A percentile compares a stretch with the other conserved stretches of the same genome.
Conservation (phyloP, 768 basidiomycete species). For the Lanmaoa rubissima region DNA sequence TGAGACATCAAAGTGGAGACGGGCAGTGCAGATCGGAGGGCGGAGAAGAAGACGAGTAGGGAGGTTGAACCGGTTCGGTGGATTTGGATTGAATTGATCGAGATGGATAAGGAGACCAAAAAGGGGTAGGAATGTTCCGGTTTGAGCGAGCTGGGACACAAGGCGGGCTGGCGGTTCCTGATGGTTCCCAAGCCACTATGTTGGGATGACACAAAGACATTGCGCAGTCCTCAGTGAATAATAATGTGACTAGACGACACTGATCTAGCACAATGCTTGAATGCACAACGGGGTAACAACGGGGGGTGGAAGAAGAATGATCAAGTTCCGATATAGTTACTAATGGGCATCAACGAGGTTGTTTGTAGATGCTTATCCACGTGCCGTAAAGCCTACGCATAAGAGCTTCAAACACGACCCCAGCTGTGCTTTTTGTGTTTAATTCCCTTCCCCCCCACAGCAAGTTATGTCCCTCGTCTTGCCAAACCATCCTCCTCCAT, state of each 20-base stretch:
- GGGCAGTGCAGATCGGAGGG: constrained; percentile 16
- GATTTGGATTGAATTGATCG: constrained; percentile 18
- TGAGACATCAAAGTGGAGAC: constrained; percentile 2
- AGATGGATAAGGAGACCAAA: constrained; percentile 23
- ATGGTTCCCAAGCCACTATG: constrained; percentile 29
- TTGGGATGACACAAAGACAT: background rate
- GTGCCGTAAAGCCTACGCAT: constrained; percentile 35
- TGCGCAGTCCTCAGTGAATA: background rate
- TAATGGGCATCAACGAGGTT: constrained; percentile 31
- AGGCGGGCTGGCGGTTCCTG: constrained; percentile 27
- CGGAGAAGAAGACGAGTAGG: background rate
- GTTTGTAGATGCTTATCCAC: constrained; percentile 37
- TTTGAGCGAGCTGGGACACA: constrained; percentile 27
- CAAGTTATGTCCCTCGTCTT: constrained; percentile 23
- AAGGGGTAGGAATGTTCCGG: constrained; percentile 10
- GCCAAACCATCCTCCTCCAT: constrained; percentile 7
- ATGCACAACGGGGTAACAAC: background rate
- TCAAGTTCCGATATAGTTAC: constrained; percentile 28
- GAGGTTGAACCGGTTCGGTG: constrained; percentile 13
- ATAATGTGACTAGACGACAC: background rate
- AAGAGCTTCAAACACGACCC: constrained; percentile 36
- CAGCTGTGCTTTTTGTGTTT: constrained; percentile 27
- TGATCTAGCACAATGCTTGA: background rate
- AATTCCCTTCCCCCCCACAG: constrained; percentile 12
- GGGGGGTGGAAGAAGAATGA: background rate